A percentile compares a stretch with the other conserved stretches of the same genome.
These are phyloP conservation scores for Yamadazyma kitorensis DNA, from an alignment of 805 yeast genomes.

Conservation along the genomic window DNA sequence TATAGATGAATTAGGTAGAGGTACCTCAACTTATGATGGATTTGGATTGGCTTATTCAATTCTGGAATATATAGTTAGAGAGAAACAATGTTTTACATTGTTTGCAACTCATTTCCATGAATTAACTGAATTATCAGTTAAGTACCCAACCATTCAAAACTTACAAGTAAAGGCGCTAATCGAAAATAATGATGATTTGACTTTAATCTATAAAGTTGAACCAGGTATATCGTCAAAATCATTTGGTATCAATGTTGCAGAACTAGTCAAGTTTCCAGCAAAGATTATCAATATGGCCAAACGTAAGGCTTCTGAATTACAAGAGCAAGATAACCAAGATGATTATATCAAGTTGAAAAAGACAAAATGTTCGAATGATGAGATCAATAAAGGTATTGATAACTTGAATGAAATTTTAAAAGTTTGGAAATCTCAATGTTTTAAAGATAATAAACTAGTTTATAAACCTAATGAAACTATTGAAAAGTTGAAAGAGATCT, in stretches of 20 bases:
- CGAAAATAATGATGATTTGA: slow-evolving; percentile 64
- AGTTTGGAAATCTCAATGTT: slow-evolving; percentile 52
- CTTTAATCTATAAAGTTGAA: slow-evolving; percentile 89
- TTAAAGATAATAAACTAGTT: slow-evolving; percentile 21
- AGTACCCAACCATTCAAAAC: slow-evolving; percentile 63
- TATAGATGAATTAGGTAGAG: slow-evolving; percentile 95
- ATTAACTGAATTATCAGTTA: slow-evolving; percentile 73
- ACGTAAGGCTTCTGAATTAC: slow-evolving; percentile 85
- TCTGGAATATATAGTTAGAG: slow-evolving; percentile 73
- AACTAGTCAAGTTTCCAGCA: slow-evolving; percentile 86
- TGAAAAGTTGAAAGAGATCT: slow-evolving; percentile 28
- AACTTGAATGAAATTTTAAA: slow-evolving; percentile 46
- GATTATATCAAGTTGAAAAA: slow-evolving; percentile 45
- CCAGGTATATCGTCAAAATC: slow-evolving; percentile 95
- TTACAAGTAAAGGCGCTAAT: slow-evolving; percentile 93
- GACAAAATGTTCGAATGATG: slow-evolving; percentile 49
- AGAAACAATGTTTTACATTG: slow-evolving; percentile 72
- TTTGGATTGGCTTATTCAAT: slow-evolving; percentile 98
- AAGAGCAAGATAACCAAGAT: slow-evolving; percentile 47
- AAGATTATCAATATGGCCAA: slow-evolving; percentile 95
- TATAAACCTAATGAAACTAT: slow-evolving; percentile 39
- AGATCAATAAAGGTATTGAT: slow-evolving; percentile 54
- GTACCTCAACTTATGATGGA: slow-evolving; percentile 88
- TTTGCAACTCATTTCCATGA: slow-evolving; percentile 99
- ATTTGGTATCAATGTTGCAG: slow-evolving; percentile 97